Evolutionary conservation across 148 eudicot species (phyloP), one percentile per base, ranked within the genome.

Genomic region (Polygonum aviculare): DNA sequence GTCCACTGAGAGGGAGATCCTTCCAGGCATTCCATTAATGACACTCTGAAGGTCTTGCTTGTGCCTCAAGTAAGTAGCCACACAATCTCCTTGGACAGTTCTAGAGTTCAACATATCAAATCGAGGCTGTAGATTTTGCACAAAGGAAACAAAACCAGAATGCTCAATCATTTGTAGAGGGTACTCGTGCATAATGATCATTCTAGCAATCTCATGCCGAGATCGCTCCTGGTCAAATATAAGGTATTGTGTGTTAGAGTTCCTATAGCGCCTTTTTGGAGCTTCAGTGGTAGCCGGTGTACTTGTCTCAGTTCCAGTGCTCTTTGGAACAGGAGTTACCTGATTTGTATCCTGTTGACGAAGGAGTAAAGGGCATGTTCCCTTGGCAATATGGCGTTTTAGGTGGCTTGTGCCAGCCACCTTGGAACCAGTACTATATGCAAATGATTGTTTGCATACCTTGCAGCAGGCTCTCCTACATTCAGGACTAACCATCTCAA

Each of bases 321-420:
- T 83, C 77, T 81, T 83, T 5, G 91, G 78, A 76, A 82, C 81
- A 69, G 94, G 86, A 19, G 85, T 79, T 5, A 81, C 47, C 49
- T 80, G 89, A 67, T 69, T 83, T 72, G 67, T 84, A 73, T 87
- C 90, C 63, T 79, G 90, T 60, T 88, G 90, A 47, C 94, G 90
- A 6, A 90, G 82, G 69, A 84, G 77, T 50, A 86, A 86, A 10
- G 89, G 89, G 78, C 96, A 91, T 3, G 89, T 77, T 7, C 96
- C 96, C 79, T 87, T 91, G 69, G 96, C 92, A 45, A 91, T 89
- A 80, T 91, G 96, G 15, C 96, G 90, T 74, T 91, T 91, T 39
- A 91, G 84, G 80, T 91, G 96, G 79, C 96, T 91, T 5, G 96
- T 91, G 18, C 96, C 96, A 9, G 92, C 92, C 33, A 87, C 92